phyloP scores from a whole-genome alignment of 768 basidiomycete genomes.

The Candolleomyces aberdarensis region DNA sequence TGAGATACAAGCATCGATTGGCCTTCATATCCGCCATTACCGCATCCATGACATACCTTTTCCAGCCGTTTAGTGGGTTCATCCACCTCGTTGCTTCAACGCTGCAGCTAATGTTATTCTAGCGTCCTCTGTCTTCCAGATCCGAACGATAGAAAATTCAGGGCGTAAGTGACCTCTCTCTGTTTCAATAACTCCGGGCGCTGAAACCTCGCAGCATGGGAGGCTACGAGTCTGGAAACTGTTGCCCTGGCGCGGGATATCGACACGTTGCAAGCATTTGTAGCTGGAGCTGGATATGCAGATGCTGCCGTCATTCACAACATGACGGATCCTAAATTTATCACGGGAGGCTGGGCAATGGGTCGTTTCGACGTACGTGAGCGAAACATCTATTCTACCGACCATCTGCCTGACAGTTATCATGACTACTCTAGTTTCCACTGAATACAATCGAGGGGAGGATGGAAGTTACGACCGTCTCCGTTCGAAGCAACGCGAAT shows the following conservation, averaged over 20 bases:
- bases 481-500: conserved; percentile 42
- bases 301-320: conserved; percentile 42
- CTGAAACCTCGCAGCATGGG: conserved; percentile 23
- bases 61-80: conserved; percentile 56
- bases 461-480: conserved; percentile 50
- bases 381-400: too few species aligned
- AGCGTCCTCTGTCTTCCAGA: neutral
- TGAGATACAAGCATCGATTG: conserved; percentile 52
- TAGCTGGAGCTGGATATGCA: conserved; percentile 57
- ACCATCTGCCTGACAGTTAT: too few species aligned
- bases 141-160: neutral
- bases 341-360: conserved; percentile 49
- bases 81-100: conserved; percentile 15
- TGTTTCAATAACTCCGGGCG: neutral
- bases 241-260: conserved; percentile 47
- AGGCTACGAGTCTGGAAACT: conserved; percentile 37
- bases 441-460: conserved; percentile 38
- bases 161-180: neutral
- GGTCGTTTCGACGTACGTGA: conserved; percentile 46
- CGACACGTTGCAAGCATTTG: conserved; percentile 46
- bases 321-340: conserved; percentile 56
- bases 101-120: neutral
- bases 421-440: too few species aligned
- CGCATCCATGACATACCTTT: conserved; percentile 40
- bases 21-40: conserved; percentile 51